Base-by-base conservation (phyloP, 805 yeast genomes). In the Saccharomycopsis babjevae region DNA sequence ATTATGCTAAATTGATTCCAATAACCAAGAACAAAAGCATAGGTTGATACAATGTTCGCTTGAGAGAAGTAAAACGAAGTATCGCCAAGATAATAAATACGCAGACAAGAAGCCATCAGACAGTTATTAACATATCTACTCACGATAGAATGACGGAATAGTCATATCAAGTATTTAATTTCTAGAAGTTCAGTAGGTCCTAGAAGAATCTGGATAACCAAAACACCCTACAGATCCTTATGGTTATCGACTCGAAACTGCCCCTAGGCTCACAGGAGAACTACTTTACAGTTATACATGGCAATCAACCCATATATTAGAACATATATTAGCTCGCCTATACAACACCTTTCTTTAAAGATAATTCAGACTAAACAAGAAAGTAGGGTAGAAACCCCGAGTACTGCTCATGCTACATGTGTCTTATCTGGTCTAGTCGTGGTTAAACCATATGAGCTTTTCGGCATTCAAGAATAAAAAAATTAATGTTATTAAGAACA, bases 141-240 rank as follows among this genome's bases (percentile, higher is more conserved):
- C 92, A 77, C 56, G 91, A 78, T 71, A 88, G 78, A 18, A 83
- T 72, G 16, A 92, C 91, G 0, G 96, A 86, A 8, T 80, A 66
- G 89, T 94, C 86, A 71, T 92, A 64, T 81, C 81, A 64, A 83
- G 77, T 92, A 92, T 88, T 71, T 92, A 91, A 70, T 88, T 88
- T 88, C 82, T 18, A 97, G 97, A 71, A 91, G 76, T 72, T 91
- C 97, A 38, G 90, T 97, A 1, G 97, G 96, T 25, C 89, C 96
- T 10, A 97, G 96, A 68, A 91, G 93, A 67, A 91, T 89, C 75
- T 91, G 97, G 59, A 91, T 81, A 69, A 93, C 85, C 67, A 91
- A 75, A 3, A 89, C 93, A 91, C 81, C 59, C 97, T 79, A 60
- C 93, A 85, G 15, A 92, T 77, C 68, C 91, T 97, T 65, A 90